Conservation (phyloP, 1,139 yeast species). For the Petasospora fabianii region DNA sequence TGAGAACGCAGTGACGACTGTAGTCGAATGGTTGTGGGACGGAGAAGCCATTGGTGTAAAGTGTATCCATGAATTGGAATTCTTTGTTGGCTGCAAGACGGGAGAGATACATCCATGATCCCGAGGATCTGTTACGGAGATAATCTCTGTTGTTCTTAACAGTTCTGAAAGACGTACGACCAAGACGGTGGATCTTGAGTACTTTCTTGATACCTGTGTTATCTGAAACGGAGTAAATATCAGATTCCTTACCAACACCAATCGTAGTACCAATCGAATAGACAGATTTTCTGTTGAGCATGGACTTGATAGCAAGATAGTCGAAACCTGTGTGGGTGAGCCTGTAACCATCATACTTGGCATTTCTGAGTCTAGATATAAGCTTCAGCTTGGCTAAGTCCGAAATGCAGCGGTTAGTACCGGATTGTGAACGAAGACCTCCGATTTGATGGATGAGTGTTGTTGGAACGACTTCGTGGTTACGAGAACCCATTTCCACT, state of each 20-base stretch:
- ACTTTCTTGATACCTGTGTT: conserved; percentile 62
- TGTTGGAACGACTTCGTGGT: conserved; percentile 94
- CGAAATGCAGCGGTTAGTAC: conserved; percentile 73
- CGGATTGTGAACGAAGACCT: conserved; percentile 70
- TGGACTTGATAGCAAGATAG: conserved; percentile 80
- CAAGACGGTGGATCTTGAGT: conserved; percentile 85
- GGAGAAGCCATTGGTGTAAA: conserved; percentile 69
- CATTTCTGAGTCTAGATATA: conserved; percentile 75
- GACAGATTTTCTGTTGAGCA: conserved; percentile 68
- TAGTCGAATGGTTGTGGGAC: conserved; percentile 90
- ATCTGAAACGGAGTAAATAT: conserved; percentile 84
- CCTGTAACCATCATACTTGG: conserved; percentile 88
- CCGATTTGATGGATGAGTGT: conserved; percentile 76
- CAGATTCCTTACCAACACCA: conserved; percentile 98
- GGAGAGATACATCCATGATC: conserved; percentile 90
- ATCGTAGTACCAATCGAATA: conserved; percentile 83
- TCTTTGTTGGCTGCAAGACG: conserved; percentile 90
- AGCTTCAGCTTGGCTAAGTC: conserved; percentile 85
- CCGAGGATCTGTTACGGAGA: conserved; percentile 55
- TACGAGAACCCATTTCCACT: conserved; percentile 84
- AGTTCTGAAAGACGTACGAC: conserved; percentile 87
- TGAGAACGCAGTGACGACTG: conserved; percentile 86
- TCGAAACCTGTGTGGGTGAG: conserved; percentile 88
- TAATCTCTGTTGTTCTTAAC: conserved; percentile 94
- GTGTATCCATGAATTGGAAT: conserved; percentile 76